Base-by-base conservation (phyloP, 2,329 filamentous ascomycete species). In the Albophoma yamanashiensis region DNA sequence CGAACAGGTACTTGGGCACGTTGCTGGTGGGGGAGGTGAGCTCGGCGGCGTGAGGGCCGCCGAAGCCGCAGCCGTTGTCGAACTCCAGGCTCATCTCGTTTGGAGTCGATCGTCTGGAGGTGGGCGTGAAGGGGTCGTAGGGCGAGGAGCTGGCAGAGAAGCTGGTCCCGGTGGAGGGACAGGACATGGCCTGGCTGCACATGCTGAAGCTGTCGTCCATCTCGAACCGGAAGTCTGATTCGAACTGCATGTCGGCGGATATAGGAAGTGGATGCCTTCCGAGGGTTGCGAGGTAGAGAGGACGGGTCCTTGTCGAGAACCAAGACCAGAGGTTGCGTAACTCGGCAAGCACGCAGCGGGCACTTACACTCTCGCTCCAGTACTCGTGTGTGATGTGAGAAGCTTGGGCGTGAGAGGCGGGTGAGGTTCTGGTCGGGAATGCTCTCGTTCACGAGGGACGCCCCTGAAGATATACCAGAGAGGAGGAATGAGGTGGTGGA, bases 71-170 rank as follows among this genome's bases (percentile, higher is more conserved):
- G 59, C 66, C 63, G n/a, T 66, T 67, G 22, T 77, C 72, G 63
- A 75, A 75, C 53, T 75, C 73, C 62, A 78, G 65, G 57, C 65
- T 66, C 43, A 73, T 67, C 59, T 73, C 70, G 63, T 75, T 70
- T 11, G 77, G 75, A 22, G 75, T 75, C 53, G 77, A 78, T 59
- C 76, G 73, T 67, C 75, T 71, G 60, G 78, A 78, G 38, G 70
- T 73, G 53, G 77, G 77, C 47, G 77, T 79, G 62, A 74, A 78
- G 34, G 76, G 71, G 47, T 76, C 76, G 70, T 76, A 78, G 58
- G 68, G 65, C 39, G 74, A 75, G 36, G 74, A 75, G 38, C 71
- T 69, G 11, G 74, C 74, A 8, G 75, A 76, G 64, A 75, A 77
- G 68, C 74, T 77, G 43, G 67, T 69, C 40, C 68, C 65, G 43